Percentiles rank a stretch among this genome's conserved stretches.
These are phyloP conservation scores for Vanderwaltozyma polyspora DNA, from an alignment of 805 yeast species.

Conservation along the genomic window DNA sequence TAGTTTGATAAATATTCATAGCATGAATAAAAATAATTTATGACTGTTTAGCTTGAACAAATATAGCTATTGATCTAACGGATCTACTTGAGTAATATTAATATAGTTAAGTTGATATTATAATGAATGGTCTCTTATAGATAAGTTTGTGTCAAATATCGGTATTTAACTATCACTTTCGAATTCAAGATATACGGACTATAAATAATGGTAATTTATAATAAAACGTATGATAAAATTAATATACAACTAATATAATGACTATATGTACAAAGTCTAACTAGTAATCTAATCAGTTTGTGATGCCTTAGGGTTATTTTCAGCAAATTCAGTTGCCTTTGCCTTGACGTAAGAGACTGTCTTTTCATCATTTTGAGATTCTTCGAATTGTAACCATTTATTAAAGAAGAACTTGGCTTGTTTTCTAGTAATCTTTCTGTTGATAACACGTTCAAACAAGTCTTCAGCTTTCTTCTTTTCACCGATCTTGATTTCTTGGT, in stretches of 20 bases:
- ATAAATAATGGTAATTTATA: neutral
- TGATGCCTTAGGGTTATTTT: conserved; percentile 19
- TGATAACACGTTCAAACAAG: conserved; percentile 69
- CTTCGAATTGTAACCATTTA: conserved; percentile 82
- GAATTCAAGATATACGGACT: neutral
- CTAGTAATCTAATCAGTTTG: too few species aligned
- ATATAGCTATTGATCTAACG: too few species aligned
- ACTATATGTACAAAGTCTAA: too few species aligned
- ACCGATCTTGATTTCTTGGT: conserved; percentile 72
- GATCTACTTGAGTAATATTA: too few species aligned
- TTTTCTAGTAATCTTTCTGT: conserved; percentile 59
- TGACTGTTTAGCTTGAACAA: too few species aligned
- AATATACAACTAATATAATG: too few species aligned
- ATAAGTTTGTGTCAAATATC: too few species aligned
- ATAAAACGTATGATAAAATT: neutral
- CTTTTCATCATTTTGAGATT: conserved; percentile 52
- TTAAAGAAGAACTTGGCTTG: conserved; percentile 92
- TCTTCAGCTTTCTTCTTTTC: conserved; percentile 61
- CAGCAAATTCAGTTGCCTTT: conserved; percentile 72
- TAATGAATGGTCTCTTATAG: too few species aligned
- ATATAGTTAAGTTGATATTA: too few species aligned
- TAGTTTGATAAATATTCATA: too few species aligned
- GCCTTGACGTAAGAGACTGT: conserved; percentile 79
- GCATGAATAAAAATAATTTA: too few species aligned
- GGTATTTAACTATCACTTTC: neutral